These are phyloP conservation scores for Sugiyamaella marilandica DNA, from an alignment of 805 yeast genomes.

Conservation along the genomic window DNA sequence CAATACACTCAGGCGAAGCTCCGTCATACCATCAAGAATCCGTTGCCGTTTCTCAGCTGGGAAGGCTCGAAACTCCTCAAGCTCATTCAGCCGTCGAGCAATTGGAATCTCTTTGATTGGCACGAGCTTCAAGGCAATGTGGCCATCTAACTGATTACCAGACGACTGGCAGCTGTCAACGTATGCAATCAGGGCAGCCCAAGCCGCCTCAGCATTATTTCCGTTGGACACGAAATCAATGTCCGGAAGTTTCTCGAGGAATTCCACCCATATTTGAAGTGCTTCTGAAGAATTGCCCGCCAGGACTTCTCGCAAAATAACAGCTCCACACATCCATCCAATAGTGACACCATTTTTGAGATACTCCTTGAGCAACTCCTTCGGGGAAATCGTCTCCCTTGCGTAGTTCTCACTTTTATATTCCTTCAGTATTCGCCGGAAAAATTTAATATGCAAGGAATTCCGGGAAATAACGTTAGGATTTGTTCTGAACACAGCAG, in stretches of 20 bases:
- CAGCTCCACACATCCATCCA: conserved; percentile 25
- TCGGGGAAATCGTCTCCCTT: conserved; percentile 2
- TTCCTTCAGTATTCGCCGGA: neutral
- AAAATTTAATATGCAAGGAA: neutral
- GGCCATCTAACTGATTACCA: conserved; percentile 18
- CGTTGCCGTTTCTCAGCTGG: conserved; percentile 1
- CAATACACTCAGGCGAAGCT: conserved; percentile 14
- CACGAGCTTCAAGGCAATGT: conserved; percentile 27
- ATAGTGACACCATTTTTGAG: conserved; percentile 11
- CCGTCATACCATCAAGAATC: conserved; percentile 20
- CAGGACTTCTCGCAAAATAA: conserved; percentile 23
- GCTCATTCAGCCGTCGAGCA: conserved; percentile 11
- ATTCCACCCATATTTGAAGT: conserved; percentile 31
- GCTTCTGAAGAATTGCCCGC: conserved; percentile 25
- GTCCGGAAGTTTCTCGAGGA: conserved; percentile 27
- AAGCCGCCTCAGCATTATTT: conserved; percentile 28
- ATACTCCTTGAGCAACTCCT: conserved; percentile 12
- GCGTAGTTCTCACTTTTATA: neutral
- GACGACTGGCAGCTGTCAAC: conserved; percentile 20
- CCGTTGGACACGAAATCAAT: conserved; percentile 17
- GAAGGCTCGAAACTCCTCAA: conserved; percentile 12
- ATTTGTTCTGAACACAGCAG: too few species aligned
- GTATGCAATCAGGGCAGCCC: conserved; percentile 33
- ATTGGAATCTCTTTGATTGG: conserved; percentile 27
- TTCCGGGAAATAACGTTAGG: neutral